Evolutionary conservation across 495 filamentous ascomycete species (phyloP), one percentile per base, ranked within the genome.

Genomic region (Clohesyomyces aquaticus): DNA sequence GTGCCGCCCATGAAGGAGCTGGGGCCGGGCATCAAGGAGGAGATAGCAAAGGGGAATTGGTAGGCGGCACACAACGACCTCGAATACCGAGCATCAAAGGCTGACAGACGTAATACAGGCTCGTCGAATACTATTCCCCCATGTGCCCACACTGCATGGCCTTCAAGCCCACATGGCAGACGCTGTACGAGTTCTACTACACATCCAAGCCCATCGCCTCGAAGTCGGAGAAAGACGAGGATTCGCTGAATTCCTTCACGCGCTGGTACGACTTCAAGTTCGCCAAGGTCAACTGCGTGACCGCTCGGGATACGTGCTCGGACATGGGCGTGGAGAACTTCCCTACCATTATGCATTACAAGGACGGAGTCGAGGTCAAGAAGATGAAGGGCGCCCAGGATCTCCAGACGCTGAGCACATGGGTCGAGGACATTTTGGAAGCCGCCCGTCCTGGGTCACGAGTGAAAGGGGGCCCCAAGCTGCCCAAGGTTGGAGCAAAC

Each of bases 151-250:
- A 98, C 76, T 98, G 95, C 77, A 78, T 82, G 67, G 79, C 80
- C 42, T 86, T 90, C 67, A 91, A 90, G 32, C 95, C 95, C 25
- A 87, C 83, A 53, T 98, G 86, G 81, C 91, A 97, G 78, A 96
- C 93, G 6, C 78, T 96, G 22, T 96, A 96, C 77, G 94, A 98
- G 75, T 97, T 85, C 77, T 96, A 97, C 78, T 96, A 93, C 75
- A 96, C 93, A 6, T 94, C 90, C n/a, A 86, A 90, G 69, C 87
- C 90, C 0, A 54, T 86, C 35, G 9, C 75, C 78, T 19, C 78
- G 79, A 67, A 73, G 77, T 73, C 76, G 2, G 70, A 60, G 29
- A 62, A 60, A 16, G 58, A 66, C 26, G 67, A 57, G n/a, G 70
- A 82, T n/a, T 82, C 82, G n/a, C 43, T 84, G 32, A 87, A 88